phyloP scores from a whole-genome alignment of 257 asterid species.

The Pogostemon cablin region DNA sequence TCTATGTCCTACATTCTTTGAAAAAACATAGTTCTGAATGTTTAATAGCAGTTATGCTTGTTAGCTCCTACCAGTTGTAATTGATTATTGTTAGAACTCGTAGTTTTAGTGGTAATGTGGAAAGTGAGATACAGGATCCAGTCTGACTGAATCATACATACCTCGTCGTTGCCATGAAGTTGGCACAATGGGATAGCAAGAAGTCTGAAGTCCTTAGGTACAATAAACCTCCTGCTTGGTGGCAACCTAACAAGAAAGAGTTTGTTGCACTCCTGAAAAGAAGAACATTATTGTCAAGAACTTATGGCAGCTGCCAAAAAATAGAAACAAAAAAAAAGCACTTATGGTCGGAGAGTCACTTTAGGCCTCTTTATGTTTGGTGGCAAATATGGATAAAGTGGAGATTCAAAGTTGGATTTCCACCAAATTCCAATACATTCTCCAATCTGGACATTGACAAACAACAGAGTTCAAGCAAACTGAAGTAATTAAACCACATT shows the following conservation, averaged over 20 bases:
- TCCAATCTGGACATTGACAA: slow-evolving; percentile 57
- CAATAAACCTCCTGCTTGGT: slow-evolving; percentile 67
- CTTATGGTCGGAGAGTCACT: slow-evolving; percentile 42
- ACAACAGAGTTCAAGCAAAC: slow-evolving; percentile 16
- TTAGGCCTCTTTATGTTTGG: slow-evolving; percentile 66
- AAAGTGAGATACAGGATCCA: neutral
- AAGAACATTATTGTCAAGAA: slow-evolving; percentile 24
- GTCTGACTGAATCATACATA: slow-evolving; percentile 27
- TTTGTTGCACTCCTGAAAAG: slow-evolving; percentile 84
- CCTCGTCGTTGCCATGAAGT: slow-evolving; percentile 67
- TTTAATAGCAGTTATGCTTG: neutral
- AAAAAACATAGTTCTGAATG: neutral
- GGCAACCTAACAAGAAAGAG: slow-evolving; percentile 86
- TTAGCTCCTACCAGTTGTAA: neutral
- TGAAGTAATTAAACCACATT: neutral
- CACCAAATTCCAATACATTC: slow-evolving; percentile 96
- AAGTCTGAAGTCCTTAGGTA: slow-evolving; percentile 68
- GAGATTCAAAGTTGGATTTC: slow-evolving; percentile 71
- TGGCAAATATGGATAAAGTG: slow-evolving; percentile 65
- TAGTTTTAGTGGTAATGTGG: no score
- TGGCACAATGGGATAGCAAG: slow-evolving; percentile 82
- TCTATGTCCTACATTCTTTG: neutral
- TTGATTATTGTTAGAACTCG: neutral
- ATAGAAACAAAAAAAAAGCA: neutral
- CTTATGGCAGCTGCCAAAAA: slow-evolving; percentile 16